Evolutionary conservation across 805 yeast species (phyloP).

Genomic region (Lachancea fermentati): DNA sequence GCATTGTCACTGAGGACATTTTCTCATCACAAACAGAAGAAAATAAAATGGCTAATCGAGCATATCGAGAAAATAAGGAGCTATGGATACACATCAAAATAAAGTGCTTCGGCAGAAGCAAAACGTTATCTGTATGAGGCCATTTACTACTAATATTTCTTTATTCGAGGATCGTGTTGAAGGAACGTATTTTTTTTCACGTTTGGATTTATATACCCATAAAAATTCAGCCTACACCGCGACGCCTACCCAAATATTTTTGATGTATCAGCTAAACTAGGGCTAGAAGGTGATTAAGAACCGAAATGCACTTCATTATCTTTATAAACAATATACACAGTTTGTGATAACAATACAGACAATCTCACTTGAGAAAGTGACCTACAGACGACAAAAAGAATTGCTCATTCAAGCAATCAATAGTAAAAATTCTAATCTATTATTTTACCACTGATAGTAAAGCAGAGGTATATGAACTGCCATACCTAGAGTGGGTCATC

Average conservation of each 20-base stretch:
- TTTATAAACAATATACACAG: background rate
- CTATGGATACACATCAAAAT: background rate
- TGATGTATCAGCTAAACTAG: too few species aligned
- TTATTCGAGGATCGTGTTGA: too few species aligned
- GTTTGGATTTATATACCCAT: background rate
- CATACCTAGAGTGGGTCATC: conserved; percentile 35
- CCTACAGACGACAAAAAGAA: conserved; percentile 6
- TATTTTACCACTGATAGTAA: conserved; percentile 36
- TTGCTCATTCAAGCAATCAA: conserved; percentile 12
- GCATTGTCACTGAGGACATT: conserved; percentile 35
- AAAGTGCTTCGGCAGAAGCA: background rate
- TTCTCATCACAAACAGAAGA: conserved; percentile 33
- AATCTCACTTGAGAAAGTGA: background rate
- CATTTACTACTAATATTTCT: background rate
- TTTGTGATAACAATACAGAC: background rate
- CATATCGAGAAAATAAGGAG: too few species aligned
- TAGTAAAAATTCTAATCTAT: conserved; percentile 7
- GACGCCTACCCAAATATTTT: too few species aligned
- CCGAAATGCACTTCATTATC: background rate
- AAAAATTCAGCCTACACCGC: background rate
- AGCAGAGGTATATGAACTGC: conserved; percentile 37
- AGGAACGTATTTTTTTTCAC: too few species aligned
- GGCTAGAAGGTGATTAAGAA: background rate
- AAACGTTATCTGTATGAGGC: background rate
- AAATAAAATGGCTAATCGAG: background rate